Percentiles rank a stretch among this genome's conserved stretches.
These are phyloP conservation scores for Anthracocystis panici-leucophaei DNA, from an alignment of 1,284 basidiomycete genomes.

Conservation along the genomic window DNA sequence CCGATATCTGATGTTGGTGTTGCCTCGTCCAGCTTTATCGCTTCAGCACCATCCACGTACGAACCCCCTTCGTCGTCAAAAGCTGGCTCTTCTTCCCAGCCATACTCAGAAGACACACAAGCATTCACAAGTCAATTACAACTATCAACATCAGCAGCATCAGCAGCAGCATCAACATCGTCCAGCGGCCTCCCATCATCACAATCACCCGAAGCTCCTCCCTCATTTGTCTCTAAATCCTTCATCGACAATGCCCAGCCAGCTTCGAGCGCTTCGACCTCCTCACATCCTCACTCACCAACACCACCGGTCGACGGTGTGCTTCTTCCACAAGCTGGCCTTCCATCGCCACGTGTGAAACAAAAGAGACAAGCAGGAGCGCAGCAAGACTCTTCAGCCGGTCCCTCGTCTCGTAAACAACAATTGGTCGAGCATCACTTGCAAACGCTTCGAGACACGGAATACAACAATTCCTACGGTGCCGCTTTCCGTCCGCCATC, in stretches of 20 bases:
- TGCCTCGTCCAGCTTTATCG: constrained; percentile 5
- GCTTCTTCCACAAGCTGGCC: constrained; percentile 13
- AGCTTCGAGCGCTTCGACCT: background rate
- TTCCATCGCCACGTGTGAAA: constrained; percentile 19
- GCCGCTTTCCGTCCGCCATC: constrained; percentile 46
- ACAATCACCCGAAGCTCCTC: constrained; percentile 4
- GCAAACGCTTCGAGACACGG: constrained; percentile 19
- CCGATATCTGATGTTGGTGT: constrained; percentile 17
- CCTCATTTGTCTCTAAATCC: constrained; percentile 28
- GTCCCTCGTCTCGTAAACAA: background rate
- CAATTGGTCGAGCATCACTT: constrained; percentile 18
- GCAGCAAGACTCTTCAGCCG: constrained; percentile 3
- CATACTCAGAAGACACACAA: background rate
- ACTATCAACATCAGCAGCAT: constrained; percentile 3
- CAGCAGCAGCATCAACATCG: background rate
- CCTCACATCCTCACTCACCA: background rate
- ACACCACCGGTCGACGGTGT: constrained; percentile 1
- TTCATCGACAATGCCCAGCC: constrained; percentile 8
- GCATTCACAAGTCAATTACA: background rate
- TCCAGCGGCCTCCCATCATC: background rate
- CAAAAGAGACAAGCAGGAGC: constrained; percentile 22
- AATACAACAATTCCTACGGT: constrained; percentile 3
- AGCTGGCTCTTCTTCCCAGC: background rate
- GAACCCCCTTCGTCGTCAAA: constrained; percentile 3
- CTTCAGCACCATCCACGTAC: constrained; percentile 6